Conservation (phyloP, 495 filamentous ascomycete species). For the Thermothielavioides terrestris region DNA sequence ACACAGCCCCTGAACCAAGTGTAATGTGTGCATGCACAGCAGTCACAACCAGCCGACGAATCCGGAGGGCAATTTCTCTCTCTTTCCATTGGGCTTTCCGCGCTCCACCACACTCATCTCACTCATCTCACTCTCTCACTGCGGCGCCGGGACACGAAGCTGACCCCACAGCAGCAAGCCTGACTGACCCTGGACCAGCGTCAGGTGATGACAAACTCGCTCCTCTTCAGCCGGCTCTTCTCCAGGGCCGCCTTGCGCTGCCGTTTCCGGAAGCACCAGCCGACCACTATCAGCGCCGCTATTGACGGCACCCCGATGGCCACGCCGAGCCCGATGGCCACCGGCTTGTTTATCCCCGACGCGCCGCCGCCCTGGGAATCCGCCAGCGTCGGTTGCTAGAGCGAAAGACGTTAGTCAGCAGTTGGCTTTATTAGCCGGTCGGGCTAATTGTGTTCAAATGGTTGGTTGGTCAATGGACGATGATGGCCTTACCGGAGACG, state of each 20-base stretch:
- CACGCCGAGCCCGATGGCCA: slow-evolving; percentile 23
- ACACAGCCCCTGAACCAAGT: too few species aligned
- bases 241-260: slow-evolving; percentile 10
- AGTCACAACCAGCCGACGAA: too few species aligned
- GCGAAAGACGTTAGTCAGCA: not conserved
- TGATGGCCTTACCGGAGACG: not conserved
- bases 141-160: too few species aligned
- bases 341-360: slow-evolving; percentile 12
- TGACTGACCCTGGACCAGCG: not conserved
- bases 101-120: too few species aligned
- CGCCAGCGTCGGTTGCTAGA: not conserved
- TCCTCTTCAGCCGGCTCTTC: slow-evolving; percentile 17
- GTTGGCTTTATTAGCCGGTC: too few species aligned
- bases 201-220: slow-evolving; percentile 25
- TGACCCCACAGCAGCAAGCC: too few species aligned
- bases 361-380: not conserved
- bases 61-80: too few species aligned
- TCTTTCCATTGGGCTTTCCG: too few species aligned
- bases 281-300: slow-evolving; percentile 9
- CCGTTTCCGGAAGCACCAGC: slow-evolving; percentile 19
- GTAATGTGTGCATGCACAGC: too few species aligned
- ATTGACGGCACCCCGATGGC: slow-evolving; percentile 20
- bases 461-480: too few species aligned
- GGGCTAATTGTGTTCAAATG: too few species aligned
- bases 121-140: too few species aligned